Evolutionary conservation across 176 grass and related monocot species (phyloP).

Genomic region (Oryza punctata): DNA sequence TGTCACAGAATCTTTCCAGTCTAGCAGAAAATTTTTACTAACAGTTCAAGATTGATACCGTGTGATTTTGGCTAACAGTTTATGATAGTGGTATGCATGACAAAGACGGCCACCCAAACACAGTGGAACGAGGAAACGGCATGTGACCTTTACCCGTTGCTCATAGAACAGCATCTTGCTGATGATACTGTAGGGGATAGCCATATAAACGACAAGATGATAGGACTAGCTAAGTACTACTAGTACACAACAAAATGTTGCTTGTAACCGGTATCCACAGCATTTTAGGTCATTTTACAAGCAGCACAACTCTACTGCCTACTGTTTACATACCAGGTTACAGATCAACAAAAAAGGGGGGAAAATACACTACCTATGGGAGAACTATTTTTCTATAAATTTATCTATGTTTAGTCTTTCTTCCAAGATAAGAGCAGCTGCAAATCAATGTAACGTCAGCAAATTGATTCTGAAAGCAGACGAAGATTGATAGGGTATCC

Average conservation of each 20-base stretch:
- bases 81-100: background rate
- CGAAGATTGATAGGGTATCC: constrained; percentile 78
- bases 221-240: background rate
- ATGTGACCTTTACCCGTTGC: background rate
- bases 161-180: background rate
- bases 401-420: constrained; percentile 34
- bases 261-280: constrained; percentile 26
- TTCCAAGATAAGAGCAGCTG: background rate
- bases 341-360: background rate
- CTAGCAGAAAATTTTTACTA: no score
- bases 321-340: constrained; percentile 28
- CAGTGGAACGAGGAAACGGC: background rate
- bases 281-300: constrained; percentile 29
- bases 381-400: background rate
- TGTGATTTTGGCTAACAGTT: background rate
- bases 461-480: constrained; percentile 22
- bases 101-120: background rate
- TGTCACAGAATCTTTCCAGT: background rate
- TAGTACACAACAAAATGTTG: constrained; percentile 19
- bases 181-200: no score
- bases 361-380: constrained; percentile 14
- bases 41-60: background rate
- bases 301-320: constrained; percentile 11
- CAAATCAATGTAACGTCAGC: constrained; percentile 4
- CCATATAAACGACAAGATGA: no score